These are phyloP conservation scores for Xerocomellus amylosporus DNA, from an alignment of 768 basidiomycete genomes.

Conservation along the genomic window DNA sequence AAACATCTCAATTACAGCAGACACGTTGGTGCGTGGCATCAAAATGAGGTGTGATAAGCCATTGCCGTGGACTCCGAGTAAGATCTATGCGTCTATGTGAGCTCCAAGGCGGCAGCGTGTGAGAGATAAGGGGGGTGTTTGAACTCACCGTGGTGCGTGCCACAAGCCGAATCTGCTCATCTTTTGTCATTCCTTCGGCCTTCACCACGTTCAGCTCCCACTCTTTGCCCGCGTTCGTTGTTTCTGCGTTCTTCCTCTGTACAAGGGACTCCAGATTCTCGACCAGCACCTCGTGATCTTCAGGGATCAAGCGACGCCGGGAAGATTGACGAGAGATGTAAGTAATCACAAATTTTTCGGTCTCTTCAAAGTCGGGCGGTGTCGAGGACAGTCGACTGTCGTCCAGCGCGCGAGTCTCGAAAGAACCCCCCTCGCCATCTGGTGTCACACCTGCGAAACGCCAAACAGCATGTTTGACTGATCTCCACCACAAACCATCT, in stretches of 20 bases:
- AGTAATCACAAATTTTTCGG: slow-evolving; percentile 58
- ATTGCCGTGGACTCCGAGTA: slow-evolving; percentile 76
- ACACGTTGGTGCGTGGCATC: slow-evolving; percentile 73
- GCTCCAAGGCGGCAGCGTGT: not conserved
- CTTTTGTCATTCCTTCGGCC: slow-evolving; percentile 67
- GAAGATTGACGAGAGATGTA: slow-evolving; percentile 71
- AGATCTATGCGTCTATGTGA: slow-evolving; percentile 41
- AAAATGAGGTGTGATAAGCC: slow-evolving; percentile 82
- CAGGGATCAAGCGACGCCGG: slow-evolving; percentile 46
- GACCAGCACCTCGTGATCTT: slow-evolving; percentile 57
- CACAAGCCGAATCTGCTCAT: slow-evolving; percentile 67
- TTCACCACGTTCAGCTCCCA: slow-evolving; percentile 64
- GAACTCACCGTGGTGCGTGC: slow-evolving; percentile 66
- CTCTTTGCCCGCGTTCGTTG: slow-evolving; percentile 18
- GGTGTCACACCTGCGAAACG: slow-evolving; percentile 57
- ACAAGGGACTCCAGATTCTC: slow-evolving; percentile 50
- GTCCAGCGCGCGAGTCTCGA: not conserved
- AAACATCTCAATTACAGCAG: slow-evolving; percentile 85
- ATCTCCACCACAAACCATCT: slow-evolving; percentile 71
- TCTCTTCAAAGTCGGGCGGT: slow-evolving; percentile 34
- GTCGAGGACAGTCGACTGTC: not conserved
- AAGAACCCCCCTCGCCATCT: slow-evolving; percentile 33
- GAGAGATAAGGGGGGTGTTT: not conserved
- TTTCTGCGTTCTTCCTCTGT: slow-evolving; percentile 32
- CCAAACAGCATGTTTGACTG: slow-evolving; percentile 63